Base-by-base conservation (phyloP, 1,284 basidiomycete species). In the Ustilago xerochloae region DNA sequence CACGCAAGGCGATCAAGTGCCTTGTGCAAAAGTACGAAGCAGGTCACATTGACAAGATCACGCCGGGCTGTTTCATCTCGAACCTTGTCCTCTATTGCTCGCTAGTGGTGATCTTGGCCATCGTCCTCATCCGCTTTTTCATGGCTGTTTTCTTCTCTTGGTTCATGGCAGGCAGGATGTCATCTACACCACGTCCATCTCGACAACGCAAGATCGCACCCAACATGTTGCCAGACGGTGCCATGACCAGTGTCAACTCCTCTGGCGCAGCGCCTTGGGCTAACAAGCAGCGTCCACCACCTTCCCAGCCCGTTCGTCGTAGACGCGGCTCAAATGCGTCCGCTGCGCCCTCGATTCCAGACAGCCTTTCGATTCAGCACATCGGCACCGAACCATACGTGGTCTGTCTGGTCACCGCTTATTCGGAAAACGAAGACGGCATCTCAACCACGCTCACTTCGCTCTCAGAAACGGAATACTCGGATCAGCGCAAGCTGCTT, bases 91-190 rank as follows among this genome's bases (percentile, higher is more conserved):
- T 99, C 54, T 99, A 98, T 85, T 87, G 90, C 29, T 94, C 94
- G 58, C 89, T 99, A 52, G 89, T 94, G 80, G 90, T 98, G 86
- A 95, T 99, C 81, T 89, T 99, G 62, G 89, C 89, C 38, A 90
- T 99, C 66, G 93, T 99, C 45, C 85, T 98, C 65, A 89, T 92
- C 35, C 93, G 96, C 45, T 99, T 99, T 86, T 86, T 89, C 78
- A 98, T 99, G 96, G 97, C 97, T 3, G 92, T 93, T 83, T 86
- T 95, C 66, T 99, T 98, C 88, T 93, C 90, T 80, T 99, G 95
- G 95, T 96, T 95, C 87, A 86, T 99, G 64, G 93, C 89, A 95
- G 48, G 91, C 92, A 33, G 89, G 29, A 78, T 79, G 72, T 52
- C 71, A 5, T 56, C 67, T 5, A 43, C 74, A 87, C 88, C 49